phyloP scores from a whole-genome alignment of 2,329 filamentous ascomycete genomes.

The Colletotrichum karsti region DNA sequence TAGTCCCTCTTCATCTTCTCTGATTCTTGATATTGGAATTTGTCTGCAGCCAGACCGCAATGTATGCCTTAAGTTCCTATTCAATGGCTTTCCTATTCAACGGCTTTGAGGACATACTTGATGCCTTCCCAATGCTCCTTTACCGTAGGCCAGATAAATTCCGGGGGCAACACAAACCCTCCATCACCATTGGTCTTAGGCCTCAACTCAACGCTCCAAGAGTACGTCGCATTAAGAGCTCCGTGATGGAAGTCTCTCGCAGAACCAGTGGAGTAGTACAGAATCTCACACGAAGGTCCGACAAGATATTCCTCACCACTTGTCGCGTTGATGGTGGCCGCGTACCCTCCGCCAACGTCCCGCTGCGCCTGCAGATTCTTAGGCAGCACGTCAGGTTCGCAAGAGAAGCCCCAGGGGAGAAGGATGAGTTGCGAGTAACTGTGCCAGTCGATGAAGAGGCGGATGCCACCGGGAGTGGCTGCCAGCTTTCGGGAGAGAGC shows the following conservation, averaged over 20 bases:
- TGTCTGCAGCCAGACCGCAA: too few species aligned
- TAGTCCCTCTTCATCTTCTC: too few species aligned
- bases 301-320: conserved; percentile 30
- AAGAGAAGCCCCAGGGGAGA: conserved; percentile 65
- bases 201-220: conserved; percentile 34
- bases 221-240: conserved; percentile 31
- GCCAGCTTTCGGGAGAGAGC: conserved; percentile 54
- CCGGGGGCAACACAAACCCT: conserved; percentile 32
- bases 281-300: conserved; percentile 32
- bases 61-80: too few species aligned
- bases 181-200: conserved; percentile 22
- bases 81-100: too few species aligned
- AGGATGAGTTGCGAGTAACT: conserved; percentile 64
- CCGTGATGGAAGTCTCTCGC: conserved; percentile 33
- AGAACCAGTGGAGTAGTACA: conserved; percentile 33
- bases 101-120: conserved; percentile 16
- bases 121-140: conserved; percentile 34
- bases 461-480: conserved; percentile 50
- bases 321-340: conserved; percentile 46
- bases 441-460: conserved; percentile 68
- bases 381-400: conserved; percentile 37
- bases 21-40: too few species aligned
- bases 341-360: conserved; percentile 44
- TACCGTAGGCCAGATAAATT: conserved; percentile 31
- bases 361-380: conserved; percentile 34